These are phyloP conservation scores for Heimioporus retisporus DNA, from an alignment of 1,284 basidiomycete species.

Conservation along the genomic window DNA sequence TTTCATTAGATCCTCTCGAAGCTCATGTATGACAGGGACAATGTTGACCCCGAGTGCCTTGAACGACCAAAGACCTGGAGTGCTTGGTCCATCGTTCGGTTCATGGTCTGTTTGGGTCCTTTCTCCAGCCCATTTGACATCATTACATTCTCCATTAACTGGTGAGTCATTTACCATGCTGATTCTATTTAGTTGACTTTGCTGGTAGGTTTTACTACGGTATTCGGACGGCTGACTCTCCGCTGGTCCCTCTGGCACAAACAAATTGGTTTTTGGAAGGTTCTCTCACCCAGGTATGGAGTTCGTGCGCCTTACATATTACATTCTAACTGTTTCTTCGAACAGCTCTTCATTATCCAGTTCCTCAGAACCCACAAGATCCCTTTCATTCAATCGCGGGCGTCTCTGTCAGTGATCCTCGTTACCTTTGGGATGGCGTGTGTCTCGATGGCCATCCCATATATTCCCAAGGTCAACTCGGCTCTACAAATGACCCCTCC, in stretches of 20 bases:
- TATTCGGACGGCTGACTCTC: slow-evolving; percentile 38
- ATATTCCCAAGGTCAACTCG: slow-evolving; percentile 43
- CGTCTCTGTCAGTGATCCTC: slow-evolving; percentile 34
- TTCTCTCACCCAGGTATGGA: slow-evolving; percentile 42
- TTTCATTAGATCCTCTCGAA: not conserved
- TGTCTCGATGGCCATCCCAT: slow-evolving; percentile 44
- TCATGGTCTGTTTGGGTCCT: slow-evolving; percentile 43
- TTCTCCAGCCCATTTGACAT: slow-evolving; percentile 46
- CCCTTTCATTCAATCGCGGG: slow-evolving; percentile 45
- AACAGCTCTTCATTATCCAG: slow-evolving; percentile 44
- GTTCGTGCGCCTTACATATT: not conserved
- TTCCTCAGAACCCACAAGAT: slow-evolving; percentile 44
- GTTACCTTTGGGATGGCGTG: slow-evolving; percentile 46
- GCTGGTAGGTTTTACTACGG: slow-evolving; percentile 42
- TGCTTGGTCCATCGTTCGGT: slow-evolving; percentile 43
- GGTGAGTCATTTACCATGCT: slow-evolving; percentile 21
- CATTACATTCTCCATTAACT: slow-evolving; percentile 40
- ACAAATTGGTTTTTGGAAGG: slow-evolving; percentile 45
- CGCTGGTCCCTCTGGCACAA: slow-evolving; percentile 40
- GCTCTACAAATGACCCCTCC: slow-evolving; percentile 43
- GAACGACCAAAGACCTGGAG: slow-evolving; percentile 41
- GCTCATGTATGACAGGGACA: slow-evolving; percentile 35
- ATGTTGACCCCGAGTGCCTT: slow-evolving; percentile 45
- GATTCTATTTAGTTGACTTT: slow-evolving; percentile 1
- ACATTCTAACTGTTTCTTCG: slow-evolving; percentile 9